Evolutionary conservation across 257 asterid species (phyloP), one percentile per base, ranked within the genome.

Genomic region (Lithospermum erythrorhizon): DNA sequence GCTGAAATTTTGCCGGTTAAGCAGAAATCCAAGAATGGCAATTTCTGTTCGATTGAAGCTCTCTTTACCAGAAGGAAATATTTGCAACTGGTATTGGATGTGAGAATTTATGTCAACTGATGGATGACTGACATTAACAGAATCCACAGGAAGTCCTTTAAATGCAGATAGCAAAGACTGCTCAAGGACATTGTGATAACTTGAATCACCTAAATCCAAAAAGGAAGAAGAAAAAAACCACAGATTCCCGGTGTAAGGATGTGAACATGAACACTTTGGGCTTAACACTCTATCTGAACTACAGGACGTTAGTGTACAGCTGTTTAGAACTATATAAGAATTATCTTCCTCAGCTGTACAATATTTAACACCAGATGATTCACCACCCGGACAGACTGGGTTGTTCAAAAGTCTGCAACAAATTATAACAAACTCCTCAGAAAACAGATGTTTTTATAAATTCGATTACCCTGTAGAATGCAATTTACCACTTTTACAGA

Each of bases 201-300:
- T 81, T 21, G 70, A 65, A 55, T 89, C 87, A 4, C 57, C 72
- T 17, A 84, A 73, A 76, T 89, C 74, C 21, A 96, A 75, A 85
- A 89, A 89, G 74, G 97, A 76, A 67, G 30, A 63, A 20, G 97
- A 84, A 61, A 71, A 82, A 76, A 89, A 89, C 75, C 78, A 82
- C 32, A 89, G 63, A 30, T 75, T 74, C 76, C 97, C 97, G n/a
- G 71, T 72, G 72, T 82, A 87, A 6, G 97, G 95, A 71, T 81
- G 62, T 65, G 82, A 69, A 65, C 95, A 89, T 66, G 57, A 68
- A 68, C 97, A 89, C 55, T 53, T 81, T 9, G 93, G 87, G 65
- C 93, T 89, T 73, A 81, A 62, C 53, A 73, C 74, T 80, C 71
- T 60, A 54, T 78, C 71, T 54, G 76, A 37, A 17, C 65, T 55